Percentiles rank a stretch among this genome's conserved stretches.
These are phyloP conservation scores for Nakazawaea holstii DNA, from an alignment of 805 yeast species.

Conservation along the genomic window DNA sequence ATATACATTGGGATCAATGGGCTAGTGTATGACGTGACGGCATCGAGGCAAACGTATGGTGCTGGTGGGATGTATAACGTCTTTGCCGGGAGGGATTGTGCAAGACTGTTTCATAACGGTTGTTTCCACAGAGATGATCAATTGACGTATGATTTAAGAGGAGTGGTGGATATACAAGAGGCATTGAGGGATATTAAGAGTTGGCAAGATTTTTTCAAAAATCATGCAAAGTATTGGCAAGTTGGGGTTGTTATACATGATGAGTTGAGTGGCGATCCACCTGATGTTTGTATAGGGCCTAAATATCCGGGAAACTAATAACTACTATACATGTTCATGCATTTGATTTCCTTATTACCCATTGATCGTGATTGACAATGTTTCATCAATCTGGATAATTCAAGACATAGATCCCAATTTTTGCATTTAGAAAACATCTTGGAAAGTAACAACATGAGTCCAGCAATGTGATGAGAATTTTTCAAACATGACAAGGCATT, in stretches of 20 bases:
- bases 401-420: slow-evolving; percentile 7
- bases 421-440: slow-evolving; percentile 7
- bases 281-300: slow-evolving; percentile 36
- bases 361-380: slow-evolving; percentile 13
- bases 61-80: slow-evolving; percentile 50
- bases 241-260: slow-evolving; percentile 52
- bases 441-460: slow-evolving; percentile 11
- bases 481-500: neutral
- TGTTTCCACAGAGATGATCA: slow-evolving; percentile 52
- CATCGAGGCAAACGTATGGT: slow-evolving; percentile 47
- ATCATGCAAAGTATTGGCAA: slow-evolving; percentile 49
- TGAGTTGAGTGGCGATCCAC: slow-evolving; percentile 41
- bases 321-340: slow-evolving; percentile 12
- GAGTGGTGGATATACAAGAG: slow-evolving; percentile 31
- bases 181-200: slow-evolving; percentile 33
- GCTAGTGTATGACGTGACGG: slow-evolving; percentile 58
- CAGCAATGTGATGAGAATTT: slow-evolving; percentile 10
- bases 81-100: slow-evolving; percentile 62
- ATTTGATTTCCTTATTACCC: slow-evolving; percentile 13
- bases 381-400: slow-evolving; percentile 11
- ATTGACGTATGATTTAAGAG: slow-evolving; percentile 62
- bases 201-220: slow-evolving; percentile 50
- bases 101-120: slow-evolving; percentile 68
- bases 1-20: slow-evolving; percentile 58
- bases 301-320: slow-evolving; percentile 10